Evolutionary conservation across 2,329 filamentous ascomycete species (phyloP).

Genomic region (Sporothrix pseudoabietina): DNA sequence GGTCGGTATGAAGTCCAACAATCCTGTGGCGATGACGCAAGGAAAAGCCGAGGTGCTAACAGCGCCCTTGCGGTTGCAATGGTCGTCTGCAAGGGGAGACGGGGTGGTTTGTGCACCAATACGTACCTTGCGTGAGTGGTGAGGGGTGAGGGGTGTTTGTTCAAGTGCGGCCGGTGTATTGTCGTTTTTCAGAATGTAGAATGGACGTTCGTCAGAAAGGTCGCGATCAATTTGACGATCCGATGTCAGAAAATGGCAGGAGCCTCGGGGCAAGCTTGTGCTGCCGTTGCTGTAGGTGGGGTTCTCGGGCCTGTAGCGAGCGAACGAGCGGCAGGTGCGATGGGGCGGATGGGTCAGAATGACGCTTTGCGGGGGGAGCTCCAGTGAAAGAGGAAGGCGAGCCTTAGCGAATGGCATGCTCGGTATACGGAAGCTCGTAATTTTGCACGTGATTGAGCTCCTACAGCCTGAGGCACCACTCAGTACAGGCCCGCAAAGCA

Average conservation of each 20-base stretch:
- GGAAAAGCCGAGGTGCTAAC: background rate
- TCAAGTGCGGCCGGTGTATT: background rate
- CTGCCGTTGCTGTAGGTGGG: background rate
- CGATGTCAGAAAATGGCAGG: background rate
- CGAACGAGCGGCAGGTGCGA: constrained; percentile 15
- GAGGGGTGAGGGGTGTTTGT: background rate
- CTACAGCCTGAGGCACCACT: constrained; percentile 29
- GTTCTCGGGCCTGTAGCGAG: constrained; percentile 1
- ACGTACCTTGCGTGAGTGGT: background rate
- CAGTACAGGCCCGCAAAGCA: background rate
- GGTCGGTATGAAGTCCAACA: background rate
- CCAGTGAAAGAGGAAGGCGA: background rate
- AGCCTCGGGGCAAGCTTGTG: constrained; percentile 5
- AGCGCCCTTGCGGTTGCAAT: background rate
- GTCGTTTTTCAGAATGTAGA: background rate
- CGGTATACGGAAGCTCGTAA: constrained; percentile 22
- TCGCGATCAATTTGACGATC: background rate
- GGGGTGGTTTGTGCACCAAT: background rate
- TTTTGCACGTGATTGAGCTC: constrained; percentile 8
- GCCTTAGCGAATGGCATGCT: constrained; percentile 30
- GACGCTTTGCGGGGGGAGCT: background rate
- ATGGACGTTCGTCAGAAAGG: background rate
- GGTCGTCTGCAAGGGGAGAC: background rate
- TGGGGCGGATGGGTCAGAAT: constrained; percentile 1
- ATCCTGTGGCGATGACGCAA: background rate